A percentile compares a stretch with the other conserved stretches of the same genome.
Evolutionary conservation across 2,329 filamentous ascomycete genomes (phyloP).

Genomic region (Anthostomella pinea): DNA sequence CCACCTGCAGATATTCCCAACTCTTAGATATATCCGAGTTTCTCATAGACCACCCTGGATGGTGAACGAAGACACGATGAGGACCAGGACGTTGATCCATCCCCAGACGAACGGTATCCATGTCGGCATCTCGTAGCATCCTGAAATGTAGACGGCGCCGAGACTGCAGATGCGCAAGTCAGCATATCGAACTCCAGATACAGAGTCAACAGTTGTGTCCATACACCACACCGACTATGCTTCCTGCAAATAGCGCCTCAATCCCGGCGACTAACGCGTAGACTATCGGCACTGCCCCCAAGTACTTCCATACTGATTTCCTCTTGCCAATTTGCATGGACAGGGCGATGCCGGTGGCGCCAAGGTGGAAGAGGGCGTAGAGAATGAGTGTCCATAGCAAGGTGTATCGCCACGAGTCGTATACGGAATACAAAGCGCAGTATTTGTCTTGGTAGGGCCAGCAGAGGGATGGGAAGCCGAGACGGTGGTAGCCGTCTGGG

Average conservation of each 20-base stretch:
- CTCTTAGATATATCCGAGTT: conserved; percentile 9
- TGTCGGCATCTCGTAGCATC: conserved; percentile 87
- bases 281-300: conserved; percentile 70
- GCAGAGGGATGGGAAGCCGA: conserved; percentile 78
- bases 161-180: conserved; percentile 47
- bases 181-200: conserved; percentile 7
- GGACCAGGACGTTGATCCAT: conserved; percentile 74
- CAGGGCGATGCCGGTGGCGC: conserved; percentile 69
- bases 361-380: conserved; percentile 71
- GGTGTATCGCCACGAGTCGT: conserved; percentile 85
- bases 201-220: conserved; percentile 30
- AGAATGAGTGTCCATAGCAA: conserved; percentile 82
- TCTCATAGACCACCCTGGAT: conserved; percentile 80
- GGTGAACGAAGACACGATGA: conserved; percentile 87
- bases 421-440: conserved; percentile 67
- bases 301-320: conserved; percentile 52
- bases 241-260: conserved; percentile 77
- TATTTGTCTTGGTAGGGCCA: conserved; percentile 58
- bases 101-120: conserved; percentile 93
- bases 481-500: conserved; percentile 60
- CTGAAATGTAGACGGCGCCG: conserved; percentile 75
- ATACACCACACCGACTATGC: conserved; percentile 76
- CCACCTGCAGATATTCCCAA: conserved; percentile 19
- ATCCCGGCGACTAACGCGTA: conserved; percentile 70
- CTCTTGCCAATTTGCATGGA: conserved; percentile 63